Evolutionary conservation across 1,284 basidiomycete genomes (phyloP), one percentile per base, ranked within the genome.

Genomic region (Inonotus obliquus): DNA sequence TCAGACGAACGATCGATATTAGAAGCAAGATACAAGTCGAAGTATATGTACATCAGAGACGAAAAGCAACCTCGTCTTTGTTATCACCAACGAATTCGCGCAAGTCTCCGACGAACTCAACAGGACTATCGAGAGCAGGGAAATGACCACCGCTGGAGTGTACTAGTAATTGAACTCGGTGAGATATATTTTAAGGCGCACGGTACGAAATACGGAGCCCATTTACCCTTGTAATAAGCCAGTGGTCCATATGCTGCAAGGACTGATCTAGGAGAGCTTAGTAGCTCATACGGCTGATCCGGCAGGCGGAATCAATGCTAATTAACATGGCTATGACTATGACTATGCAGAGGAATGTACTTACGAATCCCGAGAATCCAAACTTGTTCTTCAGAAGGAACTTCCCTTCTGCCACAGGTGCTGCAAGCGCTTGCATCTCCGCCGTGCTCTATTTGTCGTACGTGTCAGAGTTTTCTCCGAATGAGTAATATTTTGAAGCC

Each of bases 211-310:
- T n/a, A n/a, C n/a, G n/a, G n/a, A n/a, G 11, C 23, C 21, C 45
- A 48, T 48, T 57, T 19, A 58, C 63, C 63, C 39, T 67, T 69
- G 59, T 68, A 67, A 38, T 61, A 65, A 1, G 65, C 67, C 17
- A 69, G 44, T 2, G 58, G 61, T 2, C 63, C 68, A 25, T 54
- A 23, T 2, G 57, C 54, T 19, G 57, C 44, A 25, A 67, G 63
- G 19, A 57, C 58, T 4, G 37, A 53, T 27, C 60, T 61, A 27
- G 61, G 65, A n/a, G 58, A 35, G 4, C 62, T 61, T 21, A 61
- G 61, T 21, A 67, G 60, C 44, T 68, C 67, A 53, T 65, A 68
- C 1, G 67, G 68, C 66, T 68, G 23, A 39, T 23, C 13, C 13
- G 39, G 13, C 48, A 41, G 21, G 32, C 23, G 13, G 29, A 25